Base-by-base conservation (phyloP, 257 asterid genomes). In the Perilla frutescens region DNA sequence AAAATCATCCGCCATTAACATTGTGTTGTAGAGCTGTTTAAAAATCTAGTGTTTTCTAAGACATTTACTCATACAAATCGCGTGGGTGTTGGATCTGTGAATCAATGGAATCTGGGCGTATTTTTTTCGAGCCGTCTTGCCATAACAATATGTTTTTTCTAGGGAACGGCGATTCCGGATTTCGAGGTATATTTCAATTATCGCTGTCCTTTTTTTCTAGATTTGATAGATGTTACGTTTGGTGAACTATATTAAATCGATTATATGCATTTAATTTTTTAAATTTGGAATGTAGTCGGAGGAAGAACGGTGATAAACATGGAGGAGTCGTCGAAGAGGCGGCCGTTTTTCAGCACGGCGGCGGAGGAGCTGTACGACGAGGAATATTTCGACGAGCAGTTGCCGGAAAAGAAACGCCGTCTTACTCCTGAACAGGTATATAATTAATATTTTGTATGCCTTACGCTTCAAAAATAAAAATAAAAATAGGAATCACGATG, bases 371-470 rank as follows among this genome's bases (percentile, higher is more conserved):
- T 87, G 63, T 92, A 87, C 29, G 99, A 90, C 32, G 98, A 92
- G 53, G 99, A 95, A 39, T 95, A 88, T 72, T 90, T 86, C 79
- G 98, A 95, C 77, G 98, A 95, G 80, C 98, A 90, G 84, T 69
- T 80, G 87, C 92, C 96, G 83, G 99, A 89, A 77, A 95, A 92
- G 88, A 95, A 95, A 78, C 97, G 99, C 77, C 98, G 99, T 10
- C 97, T 95, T 77, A 85, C 92, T 54, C 74, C 91, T 37, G 98
- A 95, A 75, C 99, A 95, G 97, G 98, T 93, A 56, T 50, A 43
- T 70, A 11, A 0, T 20, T 20, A 20, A 20, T 20, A 44, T 26
- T 20, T 31, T 34, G n/a, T 44, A 11, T 36, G 9, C 50, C 43
- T 55, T 61, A 2, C 51, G 31, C 7, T 63, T 36, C 29, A 32